Conservation (phyloP, 2,329 filamentous ascomycete species). For the Passalora sequoiae region DNA sequence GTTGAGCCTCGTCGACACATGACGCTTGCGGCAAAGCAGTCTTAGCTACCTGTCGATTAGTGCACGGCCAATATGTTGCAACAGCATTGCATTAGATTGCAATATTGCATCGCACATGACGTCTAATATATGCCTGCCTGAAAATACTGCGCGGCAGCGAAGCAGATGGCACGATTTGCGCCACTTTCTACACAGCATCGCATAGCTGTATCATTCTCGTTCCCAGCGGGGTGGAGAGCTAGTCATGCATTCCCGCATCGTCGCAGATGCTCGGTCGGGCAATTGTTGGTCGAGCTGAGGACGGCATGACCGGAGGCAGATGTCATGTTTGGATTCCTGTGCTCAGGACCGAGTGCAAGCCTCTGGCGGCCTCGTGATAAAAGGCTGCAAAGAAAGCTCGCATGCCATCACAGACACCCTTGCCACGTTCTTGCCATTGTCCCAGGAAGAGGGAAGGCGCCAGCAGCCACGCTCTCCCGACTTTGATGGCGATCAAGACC, state of each 20-base stretch:
- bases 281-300: constrained; percentile 16
- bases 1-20: constrained; percentile 1
- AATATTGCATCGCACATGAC: constrained; percentile 21
- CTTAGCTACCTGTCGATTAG: constrained; percentile 7
- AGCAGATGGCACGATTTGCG: constrained; percentile 17
- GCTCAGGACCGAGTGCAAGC: constrained; percentile 2
- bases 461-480: constrained; percentile 11
- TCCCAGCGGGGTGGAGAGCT: constrained; percentile 17
- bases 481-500: constrained; percentile 14
- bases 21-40: constrained; percentile 10
- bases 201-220: constrained; percentile 21
- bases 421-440: constrained; percentile 15
- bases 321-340: constrained; percentile 13
- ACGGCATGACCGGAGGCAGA: constrained; percentile 16
- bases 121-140: constrained; percentile 15
- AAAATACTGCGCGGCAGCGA: constrained; percentile 21
- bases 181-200: constrained; percentile 23
- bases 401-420: constrained; percentile 6
- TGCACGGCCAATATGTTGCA: constrained; percentile 13
- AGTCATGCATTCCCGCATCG: constrained; percentile 18
- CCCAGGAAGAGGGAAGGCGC: constrained; percentile 10
- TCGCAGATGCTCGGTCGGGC: constrained; percentile 25
- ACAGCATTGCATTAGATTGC: constrained; percentile 15
- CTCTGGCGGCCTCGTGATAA: constrained; percentile 10
- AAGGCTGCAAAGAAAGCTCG: constrained; percentile 2